phyloP scores from a whole-genome alignment of 805 yeast species.

The Cyberlindnera mycetangii region DNA sequence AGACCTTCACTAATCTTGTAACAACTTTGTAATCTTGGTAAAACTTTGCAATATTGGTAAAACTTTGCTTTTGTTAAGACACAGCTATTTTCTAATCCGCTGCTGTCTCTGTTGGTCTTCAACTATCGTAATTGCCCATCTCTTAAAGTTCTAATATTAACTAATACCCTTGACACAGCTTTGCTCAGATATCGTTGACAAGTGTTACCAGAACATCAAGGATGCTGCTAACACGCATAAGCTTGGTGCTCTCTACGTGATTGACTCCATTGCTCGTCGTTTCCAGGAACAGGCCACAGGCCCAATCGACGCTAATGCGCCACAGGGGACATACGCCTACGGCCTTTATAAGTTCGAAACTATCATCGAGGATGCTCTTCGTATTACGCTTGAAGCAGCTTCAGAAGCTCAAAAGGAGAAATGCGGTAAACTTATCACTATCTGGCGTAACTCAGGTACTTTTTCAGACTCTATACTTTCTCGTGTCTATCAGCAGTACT shows the following conservation, averaged over 20 bases:
- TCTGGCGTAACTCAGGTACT: conserved; percentile 86
- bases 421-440: conserved; percentile 79
- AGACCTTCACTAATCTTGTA: conserved; percentile 1
- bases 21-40: neutral
- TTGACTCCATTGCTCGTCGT: conserved; percentile 89
- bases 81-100: neutral
- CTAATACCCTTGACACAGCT: conserved; percentile 32
- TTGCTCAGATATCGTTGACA: conserved; percentile 47
- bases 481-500: conserved; percentile 55
- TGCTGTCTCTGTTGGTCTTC: neutral
- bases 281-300: conserved; percentile 70
- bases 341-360: conserved; percentile 66
- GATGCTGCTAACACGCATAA: conserved; percentile 77
- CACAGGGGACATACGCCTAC: conserved; percentile 70
- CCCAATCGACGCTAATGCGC: conserved; percentile 45
- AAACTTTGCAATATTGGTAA: neutral
- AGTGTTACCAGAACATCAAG: conserved; percentile 64
- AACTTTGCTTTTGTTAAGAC: neutral
- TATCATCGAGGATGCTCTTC: conserved; percentile 59
- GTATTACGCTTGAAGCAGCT: conserved; percentile 57
- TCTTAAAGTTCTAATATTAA: conserved; percentile 8
- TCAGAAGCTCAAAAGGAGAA: conserved; percentile 64
- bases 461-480: conserved; percentile 58
- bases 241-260: conserved; percentile 85
- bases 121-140: conserved; percentile 20